Conservation (phyloP, 768 basidiomycete species). For the Strobilomyces dryophilus region DNA sequence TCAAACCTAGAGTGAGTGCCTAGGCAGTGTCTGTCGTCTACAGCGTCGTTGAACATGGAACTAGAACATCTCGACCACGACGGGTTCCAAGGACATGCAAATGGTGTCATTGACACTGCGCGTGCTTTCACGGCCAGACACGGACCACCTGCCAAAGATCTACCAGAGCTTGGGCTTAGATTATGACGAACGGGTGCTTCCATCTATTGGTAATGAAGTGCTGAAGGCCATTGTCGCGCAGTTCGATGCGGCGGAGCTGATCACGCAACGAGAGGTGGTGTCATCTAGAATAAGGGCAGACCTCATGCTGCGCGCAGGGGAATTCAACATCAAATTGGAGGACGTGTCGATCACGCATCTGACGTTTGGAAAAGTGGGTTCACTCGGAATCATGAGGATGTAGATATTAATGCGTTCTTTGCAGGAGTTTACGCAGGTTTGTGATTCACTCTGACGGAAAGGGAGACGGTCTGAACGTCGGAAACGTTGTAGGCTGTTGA, state of each 20-base stretch:
- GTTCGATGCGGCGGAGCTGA: constrained; percentile 94
- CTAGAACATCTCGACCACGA: constrained; percentile 97
- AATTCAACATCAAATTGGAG: constrained; percentile 93
- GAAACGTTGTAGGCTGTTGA: constrained; percentile 71
- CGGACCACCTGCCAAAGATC: constrained; percentile 82
- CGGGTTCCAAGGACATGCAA: constrained; percentile 97
- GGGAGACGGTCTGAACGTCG: not conserved
- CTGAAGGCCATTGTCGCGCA: constrained; percentile 97
- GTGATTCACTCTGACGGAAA: constrained; percentile 2
- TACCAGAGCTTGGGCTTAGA: constrained; percentile 94
- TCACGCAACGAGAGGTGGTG: constrained; percentile 97
- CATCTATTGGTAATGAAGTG: constrained; percentile 97
- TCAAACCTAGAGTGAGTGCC: constrained; percentile 81
- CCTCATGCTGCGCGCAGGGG: constrained; percentile 86
- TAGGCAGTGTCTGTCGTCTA: not conserved
- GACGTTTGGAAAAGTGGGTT: constrained; percentile 76
- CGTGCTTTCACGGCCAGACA: constrained; percentile 91
- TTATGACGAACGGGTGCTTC: constrained; percentile 96
- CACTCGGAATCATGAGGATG: not conserved
- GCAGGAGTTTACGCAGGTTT: constrained; percentile 80
- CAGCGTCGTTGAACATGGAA: not conserved
- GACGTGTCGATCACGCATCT: constrained; percentile 96
- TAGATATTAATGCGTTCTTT: constrained; percentile 6
- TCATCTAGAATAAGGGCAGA: constrained; percentile 91
- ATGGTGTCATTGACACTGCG: constrained; percentile 98